phyloP scores from a whole-genome alignment of 1,284 basidiomycete species.

The Sanghuangporus weigelae region DNA sequence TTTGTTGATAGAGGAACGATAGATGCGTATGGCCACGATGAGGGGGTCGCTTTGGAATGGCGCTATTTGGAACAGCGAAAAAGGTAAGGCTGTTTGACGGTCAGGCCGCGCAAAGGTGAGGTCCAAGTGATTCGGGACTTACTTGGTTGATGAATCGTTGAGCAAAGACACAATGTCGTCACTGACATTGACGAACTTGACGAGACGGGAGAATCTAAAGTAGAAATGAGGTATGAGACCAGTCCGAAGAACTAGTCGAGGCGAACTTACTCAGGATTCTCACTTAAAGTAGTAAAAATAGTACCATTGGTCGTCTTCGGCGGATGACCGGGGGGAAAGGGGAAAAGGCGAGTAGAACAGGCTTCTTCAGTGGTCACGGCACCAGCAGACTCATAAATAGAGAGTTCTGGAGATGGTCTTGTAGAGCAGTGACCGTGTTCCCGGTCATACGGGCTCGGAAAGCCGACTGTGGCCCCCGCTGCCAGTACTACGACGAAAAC shows the following conservation, averaged over 20 bases:
- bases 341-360: not conserved
- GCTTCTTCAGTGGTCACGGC: not conserved
- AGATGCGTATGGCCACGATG: slow-evolving; percentile 7
- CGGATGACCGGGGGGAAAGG: not conserved
- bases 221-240: not conserved
- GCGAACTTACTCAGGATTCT: not conserved
- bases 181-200: slow-evolving; percentile 41
- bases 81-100: slow-evolving; percentile 40
- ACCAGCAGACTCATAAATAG: not conserved
- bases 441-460: not conserved
- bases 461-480: not conserved
- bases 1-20: not conserved
- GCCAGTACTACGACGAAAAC: not conserved
- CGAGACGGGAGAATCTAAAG: slow-evolving; percentile 34
- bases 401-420: not conserved
- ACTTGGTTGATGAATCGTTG: slow-evolving; percentile 37
- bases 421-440: not conserved
- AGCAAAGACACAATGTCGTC: slow-evolving; percentile 37
- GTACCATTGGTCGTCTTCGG: not conserved
- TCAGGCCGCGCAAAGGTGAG: not conserved
- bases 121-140: slow-evolving; percentile 11
- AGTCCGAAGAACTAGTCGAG: not conserved
- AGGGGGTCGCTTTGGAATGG: slow-evolving; percentile 30
- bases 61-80: slow-evolving; percentile 46
- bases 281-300: not conserved